Conservation (phyloP, 2,329 filamentous ascomycete genomes). For the Cladosporium sp. region DNA sequence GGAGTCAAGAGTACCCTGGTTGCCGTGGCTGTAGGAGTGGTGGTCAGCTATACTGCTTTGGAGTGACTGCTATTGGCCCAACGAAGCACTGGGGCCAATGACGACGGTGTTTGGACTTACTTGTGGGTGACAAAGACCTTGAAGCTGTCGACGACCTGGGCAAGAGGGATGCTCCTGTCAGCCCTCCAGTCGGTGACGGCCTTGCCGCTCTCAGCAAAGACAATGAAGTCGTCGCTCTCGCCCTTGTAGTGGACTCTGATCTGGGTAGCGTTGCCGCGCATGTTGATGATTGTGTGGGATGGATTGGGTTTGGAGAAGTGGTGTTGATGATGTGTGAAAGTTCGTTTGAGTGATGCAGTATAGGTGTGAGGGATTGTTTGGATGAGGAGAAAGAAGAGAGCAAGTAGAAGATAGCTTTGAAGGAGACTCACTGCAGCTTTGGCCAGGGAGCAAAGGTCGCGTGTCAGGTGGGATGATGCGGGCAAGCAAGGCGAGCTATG, state of each 20-base stretch:
- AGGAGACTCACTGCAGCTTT: slow-evolving; percentile 8
- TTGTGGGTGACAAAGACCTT: slow-evolving; percentile 87
- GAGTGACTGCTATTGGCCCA: not conserved
- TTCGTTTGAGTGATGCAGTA: not conserved
- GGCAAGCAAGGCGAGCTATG: slow-evolving; percentile 9
- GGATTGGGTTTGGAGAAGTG: slow-evolving; percentile 36
- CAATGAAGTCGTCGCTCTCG: slow-evolving; percentile 62
- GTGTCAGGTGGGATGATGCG: slow-evolving; percentile 13
- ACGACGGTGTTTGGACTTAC: slow-evolving; percentile 50
- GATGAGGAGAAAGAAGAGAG: not conserved
- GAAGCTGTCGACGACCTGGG: slow-evolving; percentile 81
- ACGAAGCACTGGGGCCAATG: not conserved
- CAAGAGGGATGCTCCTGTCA: slow-evolving; percentile 73
- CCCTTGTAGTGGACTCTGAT: slow-evolving; percentile 87
- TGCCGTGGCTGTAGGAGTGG: slow-evolving; percentile 63
- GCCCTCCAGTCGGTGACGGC: slow-evolving; percentile 75
- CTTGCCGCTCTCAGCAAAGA: slow-evolving; percentile 59
- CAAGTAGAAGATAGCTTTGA: slow-evolving; percentile 3
- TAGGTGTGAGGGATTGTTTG: slow-evolving; percentile 1
- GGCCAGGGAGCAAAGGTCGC: slow-evolving; percentile 5
- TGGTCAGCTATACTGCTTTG: not conserved
- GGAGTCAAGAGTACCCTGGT: slow-evolving; percentile 71
- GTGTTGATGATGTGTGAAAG: slow-evolving; percentile 18
- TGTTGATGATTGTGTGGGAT: slow-evolving; percentile 17
- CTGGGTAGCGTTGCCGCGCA: slow-evolving; percentile 64